Base-by-base conservation (phyloP, 192 early-diverging fungal species). In the Umbelopsis sp. region DNA sequence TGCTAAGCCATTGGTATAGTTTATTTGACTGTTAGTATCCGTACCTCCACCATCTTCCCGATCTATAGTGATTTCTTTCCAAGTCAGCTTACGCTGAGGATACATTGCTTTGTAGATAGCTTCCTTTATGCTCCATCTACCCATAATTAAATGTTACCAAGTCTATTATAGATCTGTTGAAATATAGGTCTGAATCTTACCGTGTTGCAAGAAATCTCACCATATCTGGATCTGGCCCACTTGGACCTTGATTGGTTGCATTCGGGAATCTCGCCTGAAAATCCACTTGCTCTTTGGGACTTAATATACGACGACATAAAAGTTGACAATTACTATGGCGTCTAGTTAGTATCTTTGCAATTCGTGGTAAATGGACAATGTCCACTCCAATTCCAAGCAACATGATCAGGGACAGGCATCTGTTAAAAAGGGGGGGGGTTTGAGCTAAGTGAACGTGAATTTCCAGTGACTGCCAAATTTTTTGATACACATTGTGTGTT, bases 351-450 rank as follows among this genome's bases (percentile, higher is more conserved):
- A 95, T 73, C 1, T 73, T 41, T 10, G 66, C 71, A 29, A 97
- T 82, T 8, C 94, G 85, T 7, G 88, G 83, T 21, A 91, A 51
- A 66, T 88, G 88, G 25, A 94, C 73, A 38, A 95, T 88, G 70
- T 97, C 94, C 31, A 90, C 78, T 21, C 95, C 95, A 45, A 95
- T 83, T 0, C 94, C 93, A 8, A 95, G 22, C 12, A 96, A 91
- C 83, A 91, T 92, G 54, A 50, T n/a, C 10, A 50, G 29, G 22
- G 14, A n/a, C 10, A 45, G 9, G 1, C 25, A 26, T 51, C 9
- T 3, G 12, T 53, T 31, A n/a, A n/a, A n/a, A 9, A 17, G 47
- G 11, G 11, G 45, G 16, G 14, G 45, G 2, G 45, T 12, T n/a
- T 47, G 43, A 44, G 7, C 16, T 3, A 47, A 65, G 38, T 10